These are phyloP conservation scores for Leccinum variicolor DNA, from an alignment of 768 basidiomycete species.

Conservation along the genomic window DNA sequence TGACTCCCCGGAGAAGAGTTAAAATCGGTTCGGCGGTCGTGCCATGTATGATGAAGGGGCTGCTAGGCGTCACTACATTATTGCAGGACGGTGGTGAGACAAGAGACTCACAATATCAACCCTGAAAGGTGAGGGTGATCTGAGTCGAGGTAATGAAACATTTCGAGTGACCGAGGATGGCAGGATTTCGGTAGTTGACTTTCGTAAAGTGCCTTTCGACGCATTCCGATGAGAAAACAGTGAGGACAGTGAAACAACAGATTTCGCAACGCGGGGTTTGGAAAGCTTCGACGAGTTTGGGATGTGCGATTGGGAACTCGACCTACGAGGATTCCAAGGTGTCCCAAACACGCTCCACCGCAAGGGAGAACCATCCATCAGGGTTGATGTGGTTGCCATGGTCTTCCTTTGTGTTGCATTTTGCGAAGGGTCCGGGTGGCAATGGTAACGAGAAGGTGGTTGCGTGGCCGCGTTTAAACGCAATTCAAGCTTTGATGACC, in stretches of 20 bases:
- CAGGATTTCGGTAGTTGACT: slow-evolving; percentile 1
- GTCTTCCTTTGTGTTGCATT: not conserved
- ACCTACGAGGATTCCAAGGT: not conserved
- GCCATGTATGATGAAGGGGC: slow-evolving; percentile 31
- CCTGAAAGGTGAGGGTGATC: slow-evolving; percentile 23
- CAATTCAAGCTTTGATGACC: slow-evolving; percentile 1
- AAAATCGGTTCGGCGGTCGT: slow-evolving; percentile 23
- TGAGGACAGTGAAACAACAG: not conserved
- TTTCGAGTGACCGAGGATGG: not conserved
- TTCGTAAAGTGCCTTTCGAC: slow-evolving; percentile 1
- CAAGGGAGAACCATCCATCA: not conserved
- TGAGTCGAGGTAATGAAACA: slow-evolving; percentile 19
- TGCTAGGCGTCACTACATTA: slow-evolving; percentile 15
- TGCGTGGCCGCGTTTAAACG: slow-evolving; percentile 2
- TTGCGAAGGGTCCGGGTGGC: not conserved
- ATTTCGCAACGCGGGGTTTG: slow-evolving; percentile 4
- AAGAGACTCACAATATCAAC: slow-evolving; percentile 25
- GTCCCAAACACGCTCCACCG: not conserved
- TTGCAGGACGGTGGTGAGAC: not conserved
- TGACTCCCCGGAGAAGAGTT: not conserved
- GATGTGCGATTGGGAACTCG: not conserved
- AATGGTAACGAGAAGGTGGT: not conserved
- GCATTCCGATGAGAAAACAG: not conserved
- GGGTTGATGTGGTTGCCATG: not conserved
- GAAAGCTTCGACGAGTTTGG: slow-evolving; percentile 2